Percentiles rank a stretch among this genome's conserved stretches.
Evolutionary conservation across 345 rosid genomes (phyloP).

Genomic region (Lepidium didymum): DNA sequence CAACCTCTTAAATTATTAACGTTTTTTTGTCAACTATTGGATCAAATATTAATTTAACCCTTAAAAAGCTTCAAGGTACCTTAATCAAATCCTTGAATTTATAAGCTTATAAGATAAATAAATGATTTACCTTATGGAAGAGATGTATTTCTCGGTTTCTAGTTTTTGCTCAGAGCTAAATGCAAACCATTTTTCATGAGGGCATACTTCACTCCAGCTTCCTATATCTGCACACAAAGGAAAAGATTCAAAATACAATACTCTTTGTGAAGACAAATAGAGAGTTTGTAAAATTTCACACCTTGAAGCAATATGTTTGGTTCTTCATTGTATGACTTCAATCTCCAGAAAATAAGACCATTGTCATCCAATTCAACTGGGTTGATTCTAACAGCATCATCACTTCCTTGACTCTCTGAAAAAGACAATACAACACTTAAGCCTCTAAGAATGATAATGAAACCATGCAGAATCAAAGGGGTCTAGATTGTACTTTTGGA

Average conservation of each 20-base stretch:
- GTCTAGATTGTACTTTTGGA: conserved; percentile 36
- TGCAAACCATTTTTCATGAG: conserved; percentile 55
- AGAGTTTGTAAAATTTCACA: conserved; percentile 17
- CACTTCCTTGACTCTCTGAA: conserved; percentile 43
- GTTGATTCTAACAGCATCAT: conserved; percentile 65
- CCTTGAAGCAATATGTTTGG: conserved; percentile 68
- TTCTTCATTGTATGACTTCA: conserved; percentile 36
- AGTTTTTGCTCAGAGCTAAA: conserved; percentile 49
- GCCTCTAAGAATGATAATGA: not conserved
- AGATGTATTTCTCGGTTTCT: conserved; percentile 53
- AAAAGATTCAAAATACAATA: not conserved
- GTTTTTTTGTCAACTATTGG: not conserved
- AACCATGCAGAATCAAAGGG: not conserved
- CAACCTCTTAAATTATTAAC: too few species aligned
- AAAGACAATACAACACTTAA: not conserved
- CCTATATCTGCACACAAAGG: conserved; percentile 42
- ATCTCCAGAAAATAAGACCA: conserved; percentile 59
- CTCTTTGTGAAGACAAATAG: not conserved
- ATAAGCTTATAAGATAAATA: not conserved
- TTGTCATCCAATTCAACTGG: conserved; percentile 42
- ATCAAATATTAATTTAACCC: not conserved
- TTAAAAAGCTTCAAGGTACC: not conserved
- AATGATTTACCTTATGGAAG: conserved; percentile 36
- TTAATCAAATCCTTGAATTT: not conserved
- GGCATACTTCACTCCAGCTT: conserved; percentile 22